Conservation (phyloP, 2,329 filamentous ascomycete genomes). For the Paecilomyces sp. region DNA sequence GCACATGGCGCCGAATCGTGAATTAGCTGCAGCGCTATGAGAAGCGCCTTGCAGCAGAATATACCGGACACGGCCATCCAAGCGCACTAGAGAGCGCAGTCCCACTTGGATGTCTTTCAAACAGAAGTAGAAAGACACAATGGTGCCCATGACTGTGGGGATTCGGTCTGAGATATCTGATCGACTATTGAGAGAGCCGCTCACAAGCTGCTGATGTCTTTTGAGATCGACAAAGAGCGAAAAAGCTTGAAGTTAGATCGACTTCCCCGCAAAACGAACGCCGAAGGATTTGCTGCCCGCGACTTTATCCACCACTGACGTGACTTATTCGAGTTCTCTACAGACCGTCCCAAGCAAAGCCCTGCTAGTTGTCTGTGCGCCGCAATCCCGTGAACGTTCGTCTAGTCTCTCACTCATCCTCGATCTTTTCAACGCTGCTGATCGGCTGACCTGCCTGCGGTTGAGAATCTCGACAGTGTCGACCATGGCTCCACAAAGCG, state of each 20-base stretch:
- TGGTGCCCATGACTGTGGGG: not conserved
- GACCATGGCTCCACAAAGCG: conserved; percentile 8
- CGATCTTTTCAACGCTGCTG: not conserved
- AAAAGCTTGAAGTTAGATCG: not conserved
- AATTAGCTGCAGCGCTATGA: not conserved
- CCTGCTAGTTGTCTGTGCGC: not conserved
- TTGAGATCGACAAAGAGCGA: not conserved
- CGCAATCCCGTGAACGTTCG: not conserved
- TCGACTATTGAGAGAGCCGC: not conserved
- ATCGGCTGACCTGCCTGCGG: not conserved
- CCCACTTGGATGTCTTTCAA: not conserved
- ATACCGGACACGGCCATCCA: not conserved
- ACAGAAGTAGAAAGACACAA: not conserved
- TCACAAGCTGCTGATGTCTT: not conserved
- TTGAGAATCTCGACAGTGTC: not conserved
- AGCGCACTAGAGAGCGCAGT: not conserved
- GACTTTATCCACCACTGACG: not conserved
- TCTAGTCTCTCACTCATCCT: not conserved
- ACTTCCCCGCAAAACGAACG: not conserved
- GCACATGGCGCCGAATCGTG: not conserved
- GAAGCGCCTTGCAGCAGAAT: not conserved
- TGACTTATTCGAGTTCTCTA: not conserved
- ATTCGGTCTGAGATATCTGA: not conserved
- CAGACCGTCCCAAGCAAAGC: not conserved
- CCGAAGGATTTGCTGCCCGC: not conserved